A percentile compares a stretch with the other conserved stretches of the same genome.
These are phyloP conservation scores for Neurospora terricola DNA, from an alignment of 495 filamentous ascomycete genomes.

Conservation along the genomic window DNA sequence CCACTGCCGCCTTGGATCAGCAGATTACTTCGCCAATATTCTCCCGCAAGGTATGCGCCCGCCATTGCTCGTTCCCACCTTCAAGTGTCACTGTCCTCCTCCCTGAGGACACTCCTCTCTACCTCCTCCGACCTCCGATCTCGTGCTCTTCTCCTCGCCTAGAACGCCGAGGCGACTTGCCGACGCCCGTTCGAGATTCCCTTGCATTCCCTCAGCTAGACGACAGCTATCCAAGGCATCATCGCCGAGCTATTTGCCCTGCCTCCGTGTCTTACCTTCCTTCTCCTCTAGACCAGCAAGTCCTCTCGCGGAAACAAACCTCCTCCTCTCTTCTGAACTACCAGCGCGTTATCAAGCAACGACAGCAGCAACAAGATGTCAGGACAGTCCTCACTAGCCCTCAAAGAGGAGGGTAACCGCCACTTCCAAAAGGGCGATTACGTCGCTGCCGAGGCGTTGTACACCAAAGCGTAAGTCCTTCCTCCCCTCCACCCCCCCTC, in stretches of 20 bases:
- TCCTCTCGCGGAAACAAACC: neutral
- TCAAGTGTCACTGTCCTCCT: neutral
- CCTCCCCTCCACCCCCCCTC: neutral
- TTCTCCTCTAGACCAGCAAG: neutral
- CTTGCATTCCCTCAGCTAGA: neutral
- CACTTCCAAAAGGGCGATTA: constrained; percentile 64
- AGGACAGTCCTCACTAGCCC: constrained; percentile 1
- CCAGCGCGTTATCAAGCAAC: neutral
- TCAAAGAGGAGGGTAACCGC: constrained; percentile 53
- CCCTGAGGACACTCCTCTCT: neutral
- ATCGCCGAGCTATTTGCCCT: neutral
- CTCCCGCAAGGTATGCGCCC: neutral
- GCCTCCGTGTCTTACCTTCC: neutral
- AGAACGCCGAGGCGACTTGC: neutral
- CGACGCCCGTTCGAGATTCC: neutral
- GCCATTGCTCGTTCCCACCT: neutral
- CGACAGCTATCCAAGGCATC: neutral
- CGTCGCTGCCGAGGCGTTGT: constrained; percentile 61
- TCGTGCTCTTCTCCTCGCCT: neutral
- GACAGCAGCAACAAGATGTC: neutral
- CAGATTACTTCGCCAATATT: neutral
- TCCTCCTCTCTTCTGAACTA: neutral
- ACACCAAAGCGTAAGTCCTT: constrained; percentile 69
- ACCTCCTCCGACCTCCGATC: neutral
- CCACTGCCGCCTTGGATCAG: neutral